These are phyloP conservation scores for Entomortierella chlamydospora DNA, from an alignment of 192 early-diverging fungal species.

Conservation along the genomic window DNA sequence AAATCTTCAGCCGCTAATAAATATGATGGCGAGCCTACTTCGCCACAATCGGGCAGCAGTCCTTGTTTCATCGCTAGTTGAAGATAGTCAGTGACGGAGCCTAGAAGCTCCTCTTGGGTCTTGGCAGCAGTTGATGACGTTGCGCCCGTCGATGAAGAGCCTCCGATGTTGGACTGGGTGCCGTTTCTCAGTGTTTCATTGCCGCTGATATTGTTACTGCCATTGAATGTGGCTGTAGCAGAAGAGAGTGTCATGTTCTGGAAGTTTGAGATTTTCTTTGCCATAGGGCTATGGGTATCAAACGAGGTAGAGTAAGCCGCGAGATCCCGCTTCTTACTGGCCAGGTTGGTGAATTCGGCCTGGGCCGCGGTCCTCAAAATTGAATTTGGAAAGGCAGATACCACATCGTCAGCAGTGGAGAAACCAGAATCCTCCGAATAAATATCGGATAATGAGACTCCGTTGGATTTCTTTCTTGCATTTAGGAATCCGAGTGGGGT, in stretches of 20 bases:
- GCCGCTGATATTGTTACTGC: not conserved
- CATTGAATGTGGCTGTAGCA: slow-evolving; percentile 6
- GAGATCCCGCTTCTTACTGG: slow-evolving; percentile 48
- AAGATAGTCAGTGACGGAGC: slow-evolving; percentile 41
- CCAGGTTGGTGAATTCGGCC: slow-evolving; percentile 30
- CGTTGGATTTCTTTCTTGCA: slow-evolving; percentile 29
- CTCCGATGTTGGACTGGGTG: not conserved
- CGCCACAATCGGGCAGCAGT: slow-evolving; percentile 35
- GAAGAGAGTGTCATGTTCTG: slow-evolving; percentile 26
- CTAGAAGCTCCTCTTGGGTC: slow-evolving; percentile 37
- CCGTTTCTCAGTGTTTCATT: not conserved
- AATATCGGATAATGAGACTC: slow-evolving; percentile 48
- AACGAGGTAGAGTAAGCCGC: slow-evolving; percentile 47
- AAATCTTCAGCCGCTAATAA: slow-evolving; percentile 41
- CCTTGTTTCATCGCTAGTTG: slow-evolving; percentile 48
- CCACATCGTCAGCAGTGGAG: slow-evolving; percentile 10
- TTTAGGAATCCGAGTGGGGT: slow-evolving; percentile 42
- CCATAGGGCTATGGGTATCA: slow-evolving; percentile 49
- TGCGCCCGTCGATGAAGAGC: not conserved
- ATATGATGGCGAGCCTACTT: slow-evolving; percentile 35
- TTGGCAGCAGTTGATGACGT: not conserved
- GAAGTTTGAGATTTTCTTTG: slow-evolving; percentile 41
- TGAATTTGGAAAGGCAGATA: slow-evolving; percentile 48
- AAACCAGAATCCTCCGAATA: slow-evolving; percentile 36
- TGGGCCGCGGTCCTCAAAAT: slow-evolving; percentile 41